phyloP scores from a whole-genome alignment of 2,329 filamentous ascomycete genomes.

The Elsinoe fawcettii region DNA sequence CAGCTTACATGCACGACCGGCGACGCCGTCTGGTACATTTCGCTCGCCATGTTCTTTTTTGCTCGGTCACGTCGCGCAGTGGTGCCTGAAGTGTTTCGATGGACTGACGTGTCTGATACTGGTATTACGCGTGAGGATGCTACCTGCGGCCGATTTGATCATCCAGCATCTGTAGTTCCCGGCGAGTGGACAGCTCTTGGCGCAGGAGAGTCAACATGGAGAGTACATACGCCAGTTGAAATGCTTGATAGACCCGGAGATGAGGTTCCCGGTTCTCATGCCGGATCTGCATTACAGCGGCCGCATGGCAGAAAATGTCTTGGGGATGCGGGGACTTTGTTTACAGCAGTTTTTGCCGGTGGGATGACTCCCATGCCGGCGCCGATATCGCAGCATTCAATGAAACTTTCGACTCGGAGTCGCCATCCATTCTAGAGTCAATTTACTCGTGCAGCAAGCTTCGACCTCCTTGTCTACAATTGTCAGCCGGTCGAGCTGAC shows the following conservation, averaged over 20 bases:
- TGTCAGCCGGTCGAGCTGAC: conserved; percentile 8
- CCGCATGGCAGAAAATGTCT: background rate
- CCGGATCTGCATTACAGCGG: conserved; percentile 7
- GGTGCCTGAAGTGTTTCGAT: too few relatives aligned
- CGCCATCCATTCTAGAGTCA: conserved; percentile 3
- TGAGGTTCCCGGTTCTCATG: background rate
- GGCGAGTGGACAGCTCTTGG: too few relatives aligned
- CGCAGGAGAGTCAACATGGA: too few relatives aligned
- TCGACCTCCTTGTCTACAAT: background rate
- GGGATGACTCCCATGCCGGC: conserved; percentile 2
- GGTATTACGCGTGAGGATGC: too few relatives aligned
- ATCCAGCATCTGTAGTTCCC: too few relatives aligned
- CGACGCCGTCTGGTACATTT: conserved; percentile 1
- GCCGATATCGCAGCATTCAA: conserved; percentile 1
- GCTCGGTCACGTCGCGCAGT: too few relatives aligned
- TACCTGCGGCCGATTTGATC: too few relatives aligned
- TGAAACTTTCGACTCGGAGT: background rate
- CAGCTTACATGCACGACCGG: background rate
- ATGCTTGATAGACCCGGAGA: background rate
- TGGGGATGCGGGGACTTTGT: background rate
- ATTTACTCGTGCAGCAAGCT: background rate
- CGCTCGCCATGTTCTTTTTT: background rate
- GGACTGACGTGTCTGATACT: too few relatives aligned
- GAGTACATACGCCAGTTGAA: too few relatives aligned
- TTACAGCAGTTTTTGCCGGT: conserved; percentile 9